Evolutionary conservation across 345 rosid species (phyloP), one percentile per base, ranked within the genome.

Genomic region (Psidium friedrichsthalianum): DNA sequence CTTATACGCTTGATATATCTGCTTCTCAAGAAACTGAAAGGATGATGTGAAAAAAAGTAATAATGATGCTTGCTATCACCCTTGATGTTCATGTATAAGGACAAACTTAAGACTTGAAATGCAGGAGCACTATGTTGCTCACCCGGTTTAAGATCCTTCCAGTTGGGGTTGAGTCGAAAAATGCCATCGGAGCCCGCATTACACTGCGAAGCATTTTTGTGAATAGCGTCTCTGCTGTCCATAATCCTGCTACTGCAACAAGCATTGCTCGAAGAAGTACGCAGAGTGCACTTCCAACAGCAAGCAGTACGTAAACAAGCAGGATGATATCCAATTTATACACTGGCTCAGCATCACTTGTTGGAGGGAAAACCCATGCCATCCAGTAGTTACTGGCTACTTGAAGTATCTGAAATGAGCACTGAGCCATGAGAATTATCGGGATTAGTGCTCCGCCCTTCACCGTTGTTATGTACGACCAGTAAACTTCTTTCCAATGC

Each of bases 61-160:
- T 36, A 20, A 36, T 18, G 12, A 69, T 69, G 80, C 80, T 69
- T 36, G 80, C 47, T 32, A 69, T 69, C 24, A 36, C 47, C 36
- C 6, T 69, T 18, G 24, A 36, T 69, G 80, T 36, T 69, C 42
- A 69, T 69, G 80, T 69, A 36, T 69, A 12, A 32, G 0, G 78
- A 69, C 80, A 69, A 18, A 69, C 13, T 69, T 36, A 36, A 20
- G 47, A 36, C 47, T 36, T 36, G 14, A 69, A 36, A 36, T 15
- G 13, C 44, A 54, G 59, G 52, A 56, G 51, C 32, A 2, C n/a
- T 61, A 74, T 42, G 64, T 22, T 76, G 86, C 96, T 92, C 29
- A 96, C 99, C 89, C 99, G 92, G 87, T 95, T 96, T 89, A 96
- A 90, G 89, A 96, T 96, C 91, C 99, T 92, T 88, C 99, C 98